These are phyloP conservation scores for Fusarium sp. DNA, from an alignment of 2,329 filamentous ascomycete species.

Conservation along the genomic window DNA sequence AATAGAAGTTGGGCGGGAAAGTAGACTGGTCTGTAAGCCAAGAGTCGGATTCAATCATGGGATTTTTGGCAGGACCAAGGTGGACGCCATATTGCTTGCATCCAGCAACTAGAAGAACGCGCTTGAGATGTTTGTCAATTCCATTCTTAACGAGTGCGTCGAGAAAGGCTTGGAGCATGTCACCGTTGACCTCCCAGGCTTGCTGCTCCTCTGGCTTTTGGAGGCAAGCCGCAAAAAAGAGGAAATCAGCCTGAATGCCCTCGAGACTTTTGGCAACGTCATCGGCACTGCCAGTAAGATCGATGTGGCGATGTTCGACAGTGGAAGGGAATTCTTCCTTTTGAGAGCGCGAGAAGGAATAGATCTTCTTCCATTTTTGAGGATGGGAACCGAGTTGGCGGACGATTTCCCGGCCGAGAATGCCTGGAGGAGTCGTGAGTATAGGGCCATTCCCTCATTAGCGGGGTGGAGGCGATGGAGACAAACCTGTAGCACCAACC, in stretches of 20 bases:
- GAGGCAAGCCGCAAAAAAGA: conserved; percentile 20
- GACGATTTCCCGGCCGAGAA: conserved; percentile 10
- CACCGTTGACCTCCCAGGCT: conserved; percentile 10
- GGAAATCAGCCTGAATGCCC: conserved; percentile 3
- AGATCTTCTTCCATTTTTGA: conserved; percentile 9
- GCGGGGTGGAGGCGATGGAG: neutral
- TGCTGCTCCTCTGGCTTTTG: conserved; percentile 2
- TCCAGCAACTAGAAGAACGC: neutral
- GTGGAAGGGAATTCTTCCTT: conserved; percentile 18
- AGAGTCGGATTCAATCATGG: conserved; percentile 10
- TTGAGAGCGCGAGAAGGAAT: conserved; percentile 6
- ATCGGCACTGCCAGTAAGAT: conserved; percentile 8
- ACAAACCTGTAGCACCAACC: conserved; percentile 9
- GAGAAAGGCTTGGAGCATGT: conserved; percentile 10
- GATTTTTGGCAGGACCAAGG: conserved; percentile 13
- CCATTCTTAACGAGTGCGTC: conserved; percentile 1
- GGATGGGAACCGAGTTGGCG: neutral
- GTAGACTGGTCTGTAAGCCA: conserved; percentile 1
- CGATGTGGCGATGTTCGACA: conserved; percentile 12
- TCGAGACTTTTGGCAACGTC: neutral
- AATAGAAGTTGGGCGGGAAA: conserved; percentile 26
- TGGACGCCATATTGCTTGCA: conserved; percentile 18
- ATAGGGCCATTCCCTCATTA: neutral
- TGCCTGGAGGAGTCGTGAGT: neutral
- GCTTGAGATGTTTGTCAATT: neutral